Evolutionary conservation across 306 rosid genomes (phyloP), one percentile per base, ranked within the genome.

Genomic region (Cucumis cinereus): DNA sequence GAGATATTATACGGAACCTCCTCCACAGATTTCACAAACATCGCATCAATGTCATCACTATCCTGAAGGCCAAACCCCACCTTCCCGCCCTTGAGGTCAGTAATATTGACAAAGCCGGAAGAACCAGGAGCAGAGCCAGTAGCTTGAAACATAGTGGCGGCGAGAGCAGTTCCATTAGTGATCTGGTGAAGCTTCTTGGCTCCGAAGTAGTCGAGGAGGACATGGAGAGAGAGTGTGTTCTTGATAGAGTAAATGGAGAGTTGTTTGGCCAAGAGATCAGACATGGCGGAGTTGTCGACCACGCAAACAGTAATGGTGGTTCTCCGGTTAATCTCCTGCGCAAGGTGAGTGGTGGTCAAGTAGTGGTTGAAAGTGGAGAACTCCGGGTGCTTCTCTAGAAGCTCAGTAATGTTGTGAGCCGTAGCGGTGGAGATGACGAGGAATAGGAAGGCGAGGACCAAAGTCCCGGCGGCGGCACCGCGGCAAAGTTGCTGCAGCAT

Each of bases 181-280:
- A 94, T 94, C 87, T 94, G 97, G 90, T 91, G 98, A 82, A 94
- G 97, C 85, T 94, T 94, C 74, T 87, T 94, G 68, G 98, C 95
- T 17, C 89, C 93, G 61, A 90, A 94, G 84, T 89, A 94, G 88
- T 94, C 98, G 58, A 91, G 89, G 60, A 94, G 88, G 45, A 94
- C 82, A 79, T 94, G 98, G 63, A 94, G 92, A 57, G 98, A 89
- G 89, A 94, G 93, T 26, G 92, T 85, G 88, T 94, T 91, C 62
- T 94, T 94, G 17, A 90, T 8, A 38, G 96, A 81, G 87, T 79
- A 76, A 77, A 91, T 81, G 30, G 96, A 77, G 1, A 83, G 90
- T 47, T 83, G 82, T 15, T 86, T 89, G 2, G 82, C 8, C 33
- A 91, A 88, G 61, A 94, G 87, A 20, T 66, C 86, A 57, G 64